Percentiles rank a stretch among this genome's conserved stretches.
phyloP scores from a whole-genome alignment of 495 filamentous ascomycete genomes.

The Evansstolkia leycettana region DNA sequence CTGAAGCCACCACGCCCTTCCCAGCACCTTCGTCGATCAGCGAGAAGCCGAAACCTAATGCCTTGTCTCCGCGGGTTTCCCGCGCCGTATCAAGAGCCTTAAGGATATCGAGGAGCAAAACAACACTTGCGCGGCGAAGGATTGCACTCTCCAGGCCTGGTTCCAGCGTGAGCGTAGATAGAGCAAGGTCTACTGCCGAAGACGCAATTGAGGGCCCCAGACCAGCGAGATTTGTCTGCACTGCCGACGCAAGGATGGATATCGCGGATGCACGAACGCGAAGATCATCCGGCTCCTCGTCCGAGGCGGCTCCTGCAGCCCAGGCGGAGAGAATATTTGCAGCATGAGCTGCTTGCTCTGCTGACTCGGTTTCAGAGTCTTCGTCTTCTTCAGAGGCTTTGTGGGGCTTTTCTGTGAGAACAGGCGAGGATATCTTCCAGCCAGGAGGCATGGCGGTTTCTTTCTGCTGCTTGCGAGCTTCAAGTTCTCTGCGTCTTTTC shows the following conservation, averaged over 20 bases:
- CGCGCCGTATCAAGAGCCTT: constrained; percentile 48
- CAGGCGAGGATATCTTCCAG: constrained; percentile 19
- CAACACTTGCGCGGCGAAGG: constrained; percentile 56
- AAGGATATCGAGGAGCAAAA: constrained; percentile 56
- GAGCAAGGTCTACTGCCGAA: constrained; percentile 51
- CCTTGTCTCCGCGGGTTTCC: constrained; percentile 28
- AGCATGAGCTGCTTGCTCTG: constrained; percentile 40
- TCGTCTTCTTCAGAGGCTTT: constrained; percentile 30
- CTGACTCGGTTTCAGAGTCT: constrained; percentile 29
- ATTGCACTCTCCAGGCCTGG: constrained; percentile 51
- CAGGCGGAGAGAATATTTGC: constrained; percentile 61
- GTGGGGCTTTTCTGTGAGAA: constrained; percentile 8
- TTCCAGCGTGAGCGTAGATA: constrained; percentile 57
- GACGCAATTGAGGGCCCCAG: constrained; percentile 42
- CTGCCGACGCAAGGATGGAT: constrained; percentile 51
- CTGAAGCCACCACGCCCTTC: background rate
- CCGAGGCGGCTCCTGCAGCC: constrained; percentile 47
- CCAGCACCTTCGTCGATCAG: constrained; percentile 14
- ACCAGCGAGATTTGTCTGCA: constrained; percentile 55
- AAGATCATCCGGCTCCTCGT: constrained; percentile 54
- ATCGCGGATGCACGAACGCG: constrained; percentile 68
- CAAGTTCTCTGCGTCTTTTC: constrained; percentile 27
- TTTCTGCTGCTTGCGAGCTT: constrained; percentile 23
- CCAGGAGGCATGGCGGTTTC: constrained; percentile 16
- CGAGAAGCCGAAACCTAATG: constrained; percentile 50